These are phyloP conservation scores for Pseudozyma sp. DNA, from an alignment of 1,284 basidiomycete species.

Conservation along the genomic window DNA sequence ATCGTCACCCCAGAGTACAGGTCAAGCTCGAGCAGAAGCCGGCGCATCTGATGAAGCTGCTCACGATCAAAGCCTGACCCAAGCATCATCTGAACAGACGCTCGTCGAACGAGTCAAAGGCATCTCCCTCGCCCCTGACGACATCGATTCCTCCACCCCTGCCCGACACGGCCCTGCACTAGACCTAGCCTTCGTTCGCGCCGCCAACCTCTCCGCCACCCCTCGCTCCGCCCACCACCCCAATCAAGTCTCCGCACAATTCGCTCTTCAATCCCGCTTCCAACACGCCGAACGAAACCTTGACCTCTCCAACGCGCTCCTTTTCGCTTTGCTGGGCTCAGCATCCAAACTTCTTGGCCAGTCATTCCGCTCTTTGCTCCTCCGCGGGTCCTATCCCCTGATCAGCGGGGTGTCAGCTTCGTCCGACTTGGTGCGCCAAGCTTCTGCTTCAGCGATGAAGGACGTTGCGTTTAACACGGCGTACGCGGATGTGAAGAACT, in stretches of 20 bases:
- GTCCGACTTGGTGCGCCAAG: conserved; percentile 17
- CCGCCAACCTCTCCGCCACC: conserved; percentile 28
- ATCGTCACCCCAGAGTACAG: not conserved
- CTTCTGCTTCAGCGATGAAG: conserved; percentile 34
- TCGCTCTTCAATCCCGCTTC: conserved; percentile 14
- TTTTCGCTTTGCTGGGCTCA: conserved; percentile 48
- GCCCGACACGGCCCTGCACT: conserved; percentile 43
- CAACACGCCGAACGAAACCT: conserved; percentile 10
- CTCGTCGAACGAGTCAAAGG: conserved; percentile 40
- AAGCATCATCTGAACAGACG: not conserved
- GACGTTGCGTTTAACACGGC: conserved; percentile 55
- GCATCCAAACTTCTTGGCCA: conserved; percentile 56
- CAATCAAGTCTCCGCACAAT: not conserved
- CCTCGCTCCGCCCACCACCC: not conserved
- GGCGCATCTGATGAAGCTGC: not conserved
- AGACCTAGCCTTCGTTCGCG: conserved; percentile 45
- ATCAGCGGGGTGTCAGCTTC: conserved; percentile 51
- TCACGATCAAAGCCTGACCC: not conserved
- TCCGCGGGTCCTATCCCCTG: conserved; percentile 57
- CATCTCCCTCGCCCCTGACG: conserved; percentile 16
- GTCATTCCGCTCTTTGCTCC: conserved; percentile 49
- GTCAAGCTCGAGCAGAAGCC: not conserved
- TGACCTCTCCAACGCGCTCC: conserved; percentile 30
- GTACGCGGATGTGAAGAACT: conserved; percentile 55
- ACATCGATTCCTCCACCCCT: conserved; percentile 18